Conservation (phyloP, 805 yeast species). For the Blastobotrys chiropterorum region DNA sequence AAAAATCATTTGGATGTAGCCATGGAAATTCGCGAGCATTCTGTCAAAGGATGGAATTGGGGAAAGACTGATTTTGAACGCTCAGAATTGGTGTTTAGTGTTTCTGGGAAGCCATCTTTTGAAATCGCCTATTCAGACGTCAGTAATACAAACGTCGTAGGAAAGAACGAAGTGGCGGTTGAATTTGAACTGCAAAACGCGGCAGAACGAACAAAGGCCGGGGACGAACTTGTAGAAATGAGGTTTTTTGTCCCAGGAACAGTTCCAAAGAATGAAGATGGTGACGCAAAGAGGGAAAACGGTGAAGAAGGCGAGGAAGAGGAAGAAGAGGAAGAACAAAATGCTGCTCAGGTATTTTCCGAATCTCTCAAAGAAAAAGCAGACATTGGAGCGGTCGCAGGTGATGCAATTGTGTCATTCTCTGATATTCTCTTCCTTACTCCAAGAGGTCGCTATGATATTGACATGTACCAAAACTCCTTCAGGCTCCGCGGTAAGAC, state of each 20-base stretch:
- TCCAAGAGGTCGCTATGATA: slow-evolving; percentile 97
- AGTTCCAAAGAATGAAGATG: slow-evolving; percentile 40
- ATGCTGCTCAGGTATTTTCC: slow-evolving; percentile 79
- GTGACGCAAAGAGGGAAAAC: slow-evolving; percentile 27
- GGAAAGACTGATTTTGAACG: slow-evolving; percentile 90
- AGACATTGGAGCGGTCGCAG: slow-evolving; percentile 88
- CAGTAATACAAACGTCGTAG: slow-evolving; percentile 80
- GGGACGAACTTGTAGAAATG: slow-evolving; percentile 95
- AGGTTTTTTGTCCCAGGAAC: slow-evolving; percentile 91
- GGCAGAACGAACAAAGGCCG: slow-evolving; percentile 56
- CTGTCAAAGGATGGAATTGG: slow-evolving; percentile 99
- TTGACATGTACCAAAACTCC: slow-evolving; percentile 83
- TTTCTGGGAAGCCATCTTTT: slow-evolving; percentile 83
- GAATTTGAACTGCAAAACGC: slow-evolving; percentile 61
- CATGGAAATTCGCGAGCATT: slow-evolving; percentile 82
- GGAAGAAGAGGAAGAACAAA: slow-evolving; percentile 41
- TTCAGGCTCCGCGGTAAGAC: slow-evolving; percentile 94
- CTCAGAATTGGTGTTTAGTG: slow-evolving; percentile 79
- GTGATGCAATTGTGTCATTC: slow-evolving; percentile 91
- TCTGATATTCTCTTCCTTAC: slow-evolving; percentile 87
- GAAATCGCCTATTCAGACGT: slow-evolving; percentile 82
- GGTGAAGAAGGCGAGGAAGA: slow-evolving; percentile 35
- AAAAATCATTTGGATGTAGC: slow-evolving; percentile 67
- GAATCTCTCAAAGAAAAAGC: slow-evolving; percentile 91
- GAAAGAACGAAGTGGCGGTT: slow-evolving; percentile 88